Evolutionary conservation across 495 filamentous ascomycete genomes (phyloP).

Genomic region (Tuber calosporum): DNA sequence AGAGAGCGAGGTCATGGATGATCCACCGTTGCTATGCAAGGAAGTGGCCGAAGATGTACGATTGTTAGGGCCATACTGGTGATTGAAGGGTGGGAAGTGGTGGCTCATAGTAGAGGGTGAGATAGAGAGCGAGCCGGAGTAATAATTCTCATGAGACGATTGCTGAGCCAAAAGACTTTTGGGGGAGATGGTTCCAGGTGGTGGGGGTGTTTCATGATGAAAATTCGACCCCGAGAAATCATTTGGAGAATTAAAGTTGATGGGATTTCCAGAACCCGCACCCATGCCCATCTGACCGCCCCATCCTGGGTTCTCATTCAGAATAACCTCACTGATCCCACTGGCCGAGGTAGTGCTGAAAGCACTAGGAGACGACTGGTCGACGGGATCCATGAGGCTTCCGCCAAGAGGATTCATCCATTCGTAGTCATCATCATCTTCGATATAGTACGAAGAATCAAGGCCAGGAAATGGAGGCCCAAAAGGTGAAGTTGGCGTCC

Average conservation of each 20-base stretch:
- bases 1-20: slow-evolving; percentile 57
- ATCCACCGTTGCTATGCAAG: slow-evolving; percentile 22
- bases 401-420: slow-evolving; percentile 82
- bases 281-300: slow-evolving; percentile 30
- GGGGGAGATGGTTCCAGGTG: slow-evolving; percentile 56
- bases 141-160: slow-evolving; percentile 38
- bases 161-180: slow-evolving; percentile 49
- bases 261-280: slow-evolving; percentile 27
- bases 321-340: slow-evolving; percentile 84
- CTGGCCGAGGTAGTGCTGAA: slow-evolving; percentile 89
- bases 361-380: slow-evolving; percentile 88
- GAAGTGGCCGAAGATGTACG: slow-evolving; percentile 27
- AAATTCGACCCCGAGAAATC: slow-evolving; percentile 45
- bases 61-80: neutral
- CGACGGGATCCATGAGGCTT: slow-evolving; percentile 59
- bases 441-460: slow-evolving; percentile 43
- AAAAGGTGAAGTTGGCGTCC: slow-evolving; percentile 66
- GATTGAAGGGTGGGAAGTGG: slow-evolving; percentile 28
- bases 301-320: slow-evolving; percentile 52
- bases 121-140: slow-evolving; percentile 40
- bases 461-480: slow-evolving; percentile 58
- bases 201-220: slow-evolving; percentile 54
- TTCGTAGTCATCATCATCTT: slow-evolving; percentile 72
- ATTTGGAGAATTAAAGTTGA: slow-evolving; percentile 40
- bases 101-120: slow-evolving; percentile 40